A percentile compares a stretch with the other conserved stretches of the same genome.
phyloP scores from a whole-genome alignment of 768 basidiomycete species.

The Neoboletus subvelutipes region DNA sequence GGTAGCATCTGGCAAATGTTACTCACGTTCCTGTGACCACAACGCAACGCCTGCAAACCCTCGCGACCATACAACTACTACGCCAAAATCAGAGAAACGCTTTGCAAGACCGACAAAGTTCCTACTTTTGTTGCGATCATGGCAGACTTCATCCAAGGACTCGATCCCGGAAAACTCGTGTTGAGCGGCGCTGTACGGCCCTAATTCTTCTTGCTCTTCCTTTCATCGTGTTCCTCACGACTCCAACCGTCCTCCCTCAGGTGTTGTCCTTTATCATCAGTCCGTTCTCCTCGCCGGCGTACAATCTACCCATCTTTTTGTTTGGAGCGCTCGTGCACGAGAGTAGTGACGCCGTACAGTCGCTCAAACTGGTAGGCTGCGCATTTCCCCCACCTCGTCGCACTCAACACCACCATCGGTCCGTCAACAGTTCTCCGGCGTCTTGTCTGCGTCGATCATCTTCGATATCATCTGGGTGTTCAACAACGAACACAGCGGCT shows the following conservation, averaged over 20 bases:
- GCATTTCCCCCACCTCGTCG: neutral
- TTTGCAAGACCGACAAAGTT: neutral
- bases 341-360: conserved; percentile 58
- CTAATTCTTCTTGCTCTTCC: neutral
- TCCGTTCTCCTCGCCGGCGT: conserved; percentile 58
- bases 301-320: conserved; percentile 82
- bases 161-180: conserved; percentile 72
- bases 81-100: neutral
- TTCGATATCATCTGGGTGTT: conserved; percentile 75
- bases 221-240: neutral
- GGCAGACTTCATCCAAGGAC: conserved; percentile 66
- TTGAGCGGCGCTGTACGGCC: conserved; percentile 57
- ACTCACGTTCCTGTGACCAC: conserved; percentile 4
- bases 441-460: conserved; percentile 59
- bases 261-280: conserved; percentile 57
- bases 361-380: conserved; percentile 56
- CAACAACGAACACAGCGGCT: conserved; percentile 51
- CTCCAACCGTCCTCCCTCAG: conserved; percentile 34
- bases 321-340: conserved; percentile 78
- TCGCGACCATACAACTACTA: neutral
- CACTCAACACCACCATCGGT: neutral
- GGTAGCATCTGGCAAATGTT: neutral
- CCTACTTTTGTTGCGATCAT: conserved; percentile 22
- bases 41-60: neutral
- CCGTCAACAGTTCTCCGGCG: conserved; percentile 55